Base-by-base conservation (phyloP, 352 stramenopile species). In the Phytophthora crassamura region DNA sequence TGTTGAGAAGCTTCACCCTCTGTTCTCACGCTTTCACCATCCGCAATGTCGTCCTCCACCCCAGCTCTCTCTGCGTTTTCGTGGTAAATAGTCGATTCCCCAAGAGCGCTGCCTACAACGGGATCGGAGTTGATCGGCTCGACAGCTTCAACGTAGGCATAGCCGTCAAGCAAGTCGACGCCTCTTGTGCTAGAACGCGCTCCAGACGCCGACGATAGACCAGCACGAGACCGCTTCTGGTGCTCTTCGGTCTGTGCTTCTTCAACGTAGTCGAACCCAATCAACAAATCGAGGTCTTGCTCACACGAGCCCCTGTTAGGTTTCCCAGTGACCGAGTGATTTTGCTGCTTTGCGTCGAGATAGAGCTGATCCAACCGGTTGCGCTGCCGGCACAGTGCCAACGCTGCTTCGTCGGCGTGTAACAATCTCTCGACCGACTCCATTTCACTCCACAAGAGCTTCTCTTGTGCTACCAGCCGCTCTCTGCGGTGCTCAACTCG, bases 401-500 rank as follows among this genome's bases (percentile, higher is more conserved):
- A 51, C 5, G 72, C 72, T 14, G 64, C 54, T 40, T 86, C 69
- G 12, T 93, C 77, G 9, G 54, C 41, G 2, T 58, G 42, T 2
- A 93, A 42, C 22, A 80, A 49, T 8, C 51, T 60, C 18, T 90
- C 74, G 0, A 89, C 45, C 7, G 57, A 39, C 43, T 88, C 78
- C 70, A 88, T 77, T 42, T 89, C 75, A 7, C 62, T 51, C 68
- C 64, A 87, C 7, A 91, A 47, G 35, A 56, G 0, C 20, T 69
- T 78, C 30, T 93, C 84, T 38, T 86, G 69, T 18, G 48, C 58
- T 28, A 64, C 59, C 12, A 91, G 35, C 16, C 69, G 36, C 30
- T 82, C 70, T 63, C 80, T 90, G 9, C 68, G 74, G 39, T 73
- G 70, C 32, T 93, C 84, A 30, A 87, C 54, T 11, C 69, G 64